Evolutionary conservation across 495 filamentous ascomycete genomes (phyloP), one percentile per base, ranked within the genome.

Genomic region (Parachaetomium inaequale): DNA sequence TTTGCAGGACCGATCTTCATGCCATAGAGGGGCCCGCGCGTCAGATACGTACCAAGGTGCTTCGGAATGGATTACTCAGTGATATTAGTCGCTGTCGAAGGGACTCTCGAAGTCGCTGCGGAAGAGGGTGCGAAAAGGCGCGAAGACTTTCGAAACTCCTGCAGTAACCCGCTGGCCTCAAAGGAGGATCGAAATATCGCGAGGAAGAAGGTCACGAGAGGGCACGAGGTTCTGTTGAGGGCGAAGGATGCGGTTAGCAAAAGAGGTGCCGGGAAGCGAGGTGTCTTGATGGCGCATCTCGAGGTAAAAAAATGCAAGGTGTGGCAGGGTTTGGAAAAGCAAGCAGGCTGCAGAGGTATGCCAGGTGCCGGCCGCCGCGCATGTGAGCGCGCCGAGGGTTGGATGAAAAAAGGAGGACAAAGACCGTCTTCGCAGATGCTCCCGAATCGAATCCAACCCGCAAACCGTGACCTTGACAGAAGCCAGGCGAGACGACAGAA

Each of bases 121-220:
- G 78, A 78, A 71, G 76, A 47, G 71, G 78, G 78, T 76, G 58
- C 54, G 76, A 64, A 71, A 63, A 60, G 52, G 65, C 53, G 68
- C 70, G 65, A 68, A 63, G 63, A 65, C 64, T 74, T 72, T 78
- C 74, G 73, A 82, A 74, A 71, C 88, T 92, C 87, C 90, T 91
- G 90, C 89, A 93, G 90, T 84, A 82, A 75, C 89, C 88, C 84
- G 90, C 90, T 92, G 89, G 88, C 89, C 90, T 93, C 87, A 88
- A 88, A 88, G 87, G 85, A 89, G 84, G 67, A 65, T 76, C 74
- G 75, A 78, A 76, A 76, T 70, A 64, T 68, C 73, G 68, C 59
- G 65, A 61, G 68, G 62, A 68, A 68, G 67, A 65, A 66, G 67
- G 42, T 62, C 25, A 66, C 68, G 61, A 66, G 45, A 55, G 61